A percentile compares a stretch with the other conserved stretches of the same genome.
phyloP scores from a whole-genome alignment of 2,329 filamentous ascomycete species.

The Penicillium aurantiogriseum region DNA sequence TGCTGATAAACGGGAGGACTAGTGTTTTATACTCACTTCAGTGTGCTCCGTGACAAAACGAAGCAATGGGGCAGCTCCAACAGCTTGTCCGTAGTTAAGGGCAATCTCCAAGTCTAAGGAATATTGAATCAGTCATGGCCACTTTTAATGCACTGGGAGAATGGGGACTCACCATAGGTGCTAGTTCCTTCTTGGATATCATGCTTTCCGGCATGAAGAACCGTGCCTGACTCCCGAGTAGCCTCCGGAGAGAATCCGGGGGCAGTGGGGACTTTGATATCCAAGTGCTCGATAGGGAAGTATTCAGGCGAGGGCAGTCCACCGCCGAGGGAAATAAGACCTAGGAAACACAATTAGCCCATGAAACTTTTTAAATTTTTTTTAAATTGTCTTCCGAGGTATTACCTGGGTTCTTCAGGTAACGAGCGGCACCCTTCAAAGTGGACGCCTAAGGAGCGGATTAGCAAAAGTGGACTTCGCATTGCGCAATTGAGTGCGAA shows the following conservation, averaged over 20 bases:
- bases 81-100: slow-evolving; percentile 89
- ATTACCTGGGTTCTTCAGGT: slow-evolving; percentile 69
- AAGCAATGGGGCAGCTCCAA: slow-evolving; percentile 80
- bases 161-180: slow-evolving; percentile 43
- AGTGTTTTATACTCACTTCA: slow-evolving; percentile 52
- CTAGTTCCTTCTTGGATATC: slow-evolving; percentile 67
- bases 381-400: neutral
- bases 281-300: slow-evolving; percentile 83
- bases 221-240: slow-evolving; percentile 58
- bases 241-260: slow-evolving; percentile 70
- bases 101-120: slow-evolving; percentile 73
- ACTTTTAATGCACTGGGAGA: neutral
- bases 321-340: slow-evolving; percentile 87
- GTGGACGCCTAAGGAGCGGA: slow-evolving; percentile 56
- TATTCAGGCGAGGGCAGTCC: slow-evolving; percentile 85
- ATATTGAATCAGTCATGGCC: slow-evolving; percentile 9
- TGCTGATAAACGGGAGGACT: neutral
- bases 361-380: neutral
- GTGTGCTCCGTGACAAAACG: slow-evolving; percentile 94
- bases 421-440: slow-evolving; percentile 79
- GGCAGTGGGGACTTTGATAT: slow-evolving; percentile 68
- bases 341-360: slow-evolving; percentile 19
- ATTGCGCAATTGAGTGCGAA: slow-evolving; percentile 16
- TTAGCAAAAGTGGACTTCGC: neutral
- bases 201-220: slow-evolving; percentile 74